Evolutionary conservation across 2,329 filamentous ascomycete genomes (phyloP).

Genomic region (Chalaropsis ovoidea): DNA sequence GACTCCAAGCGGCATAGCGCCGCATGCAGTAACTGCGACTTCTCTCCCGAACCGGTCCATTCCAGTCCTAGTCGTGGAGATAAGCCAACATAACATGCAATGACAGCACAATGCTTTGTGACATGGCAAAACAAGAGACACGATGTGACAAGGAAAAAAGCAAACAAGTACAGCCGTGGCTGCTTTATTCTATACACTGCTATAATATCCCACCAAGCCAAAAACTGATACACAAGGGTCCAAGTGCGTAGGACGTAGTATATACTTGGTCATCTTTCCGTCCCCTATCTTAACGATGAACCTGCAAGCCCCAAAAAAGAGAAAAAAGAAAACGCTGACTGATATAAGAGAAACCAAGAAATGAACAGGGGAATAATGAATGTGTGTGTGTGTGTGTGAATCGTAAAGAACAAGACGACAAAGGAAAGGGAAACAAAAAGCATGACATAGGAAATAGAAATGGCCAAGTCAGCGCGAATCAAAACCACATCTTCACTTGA

Average conservation of each 20-base stretch:
- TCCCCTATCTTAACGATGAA: not conserved
- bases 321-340: slow-evolving; percentile 14
- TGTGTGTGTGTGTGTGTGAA: slow-evolving; percentile 4
- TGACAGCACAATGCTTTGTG: not conserved
- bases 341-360: slow-evolving; percentile 15
- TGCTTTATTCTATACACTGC: slow-evolving; percentile 5
- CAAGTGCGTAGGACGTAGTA: not conserved
- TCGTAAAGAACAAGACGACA: slow-evolving; percentile 4
- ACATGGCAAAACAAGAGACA: not conserved
- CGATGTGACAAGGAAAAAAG: not conserved
- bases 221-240: not conserved
- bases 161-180: not conserved
- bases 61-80: not conserved
- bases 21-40: not conserved
- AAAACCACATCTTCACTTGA: not conserved
- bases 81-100: not conserved
- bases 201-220: not conserved
- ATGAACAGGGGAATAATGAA: slow-evolving; percentile 11
- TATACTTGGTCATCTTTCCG: not conserved
- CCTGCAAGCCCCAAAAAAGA: not conserved
- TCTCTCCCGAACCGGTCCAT: not conserved
- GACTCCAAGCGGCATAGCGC: not conserved
- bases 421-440: not conserved
- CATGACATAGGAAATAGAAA: not conserved
- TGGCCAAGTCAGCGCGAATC: not conserved